A percentile compares a stretch with the other conserved stretches of the same genome.
phyloP scores from a whole-genome alignment of 2,329 filamentous ascomycete species.

The Botryotinia calthae region DNA sequence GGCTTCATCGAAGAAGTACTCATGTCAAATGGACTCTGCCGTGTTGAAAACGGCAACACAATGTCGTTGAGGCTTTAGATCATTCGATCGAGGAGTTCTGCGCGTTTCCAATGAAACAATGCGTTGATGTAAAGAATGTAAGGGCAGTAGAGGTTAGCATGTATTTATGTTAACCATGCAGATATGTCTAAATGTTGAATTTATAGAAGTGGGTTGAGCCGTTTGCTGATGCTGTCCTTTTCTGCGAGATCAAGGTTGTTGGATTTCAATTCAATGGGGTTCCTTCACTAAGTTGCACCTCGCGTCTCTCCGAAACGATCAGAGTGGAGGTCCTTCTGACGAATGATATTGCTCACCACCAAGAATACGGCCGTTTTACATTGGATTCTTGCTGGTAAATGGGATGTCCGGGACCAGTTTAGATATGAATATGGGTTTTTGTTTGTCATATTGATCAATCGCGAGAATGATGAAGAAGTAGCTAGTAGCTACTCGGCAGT shows the following conservation, averaged over 20 bases:
- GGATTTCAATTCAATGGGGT: neutral
- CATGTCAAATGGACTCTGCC: conserved; percentile 21
- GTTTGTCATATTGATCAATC: neutral
- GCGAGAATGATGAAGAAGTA: neutral
- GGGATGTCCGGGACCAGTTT: neutral
- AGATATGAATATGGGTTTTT: neutral
- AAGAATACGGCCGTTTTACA: neutral
- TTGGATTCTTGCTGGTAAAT: neutral
- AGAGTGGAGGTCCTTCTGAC: conserved; percentile 5
- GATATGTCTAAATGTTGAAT: conserved; percentile 1
- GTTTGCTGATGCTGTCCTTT: conserved; percentile 9
- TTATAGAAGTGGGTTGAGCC: conserved; percentile 11
- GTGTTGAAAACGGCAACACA: conserved; percentile 19
- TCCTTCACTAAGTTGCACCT: neutral
- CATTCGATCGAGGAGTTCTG: neutral
- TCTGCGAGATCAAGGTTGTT: conserved; percentile 3
- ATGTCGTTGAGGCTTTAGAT: conserved; percentile 9
- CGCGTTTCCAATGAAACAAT: neutral
- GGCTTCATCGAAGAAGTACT: conserved; percentile 17
- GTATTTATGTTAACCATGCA: conserved; percentile 2
- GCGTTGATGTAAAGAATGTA: neutral
- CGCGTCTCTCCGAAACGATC: neutral
- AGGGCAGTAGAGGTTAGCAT: neutral
- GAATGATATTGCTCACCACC: neutral
- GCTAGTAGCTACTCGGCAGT: neutral